Evolutionary conservation across 306 rosid species (phyloP).

Genomic region (Hippophae rhamnoides): DNA sequence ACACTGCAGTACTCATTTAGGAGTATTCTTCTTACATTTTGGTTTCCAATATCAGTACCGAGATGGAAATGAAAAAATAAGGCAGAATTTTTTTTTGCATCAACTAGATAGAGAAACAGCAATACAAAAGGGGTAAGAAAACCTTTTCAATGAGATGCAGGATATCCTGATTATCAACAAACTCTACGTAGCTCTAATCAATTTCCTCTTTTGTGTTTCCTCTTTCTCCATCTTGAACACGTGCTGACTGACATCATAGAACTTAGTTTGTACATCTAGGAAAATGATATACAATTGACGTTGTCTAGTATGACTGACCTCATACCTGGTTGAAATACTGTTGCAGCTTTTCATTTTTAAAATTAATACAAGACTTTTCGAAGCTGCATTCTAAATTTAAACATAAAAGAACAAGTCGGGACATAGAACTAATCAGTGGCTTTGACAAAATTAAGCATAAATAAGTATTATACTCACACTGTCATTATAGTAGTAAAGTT

Average conservation of each 20-base stretch:
- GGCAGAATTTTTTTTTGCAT: background rate
- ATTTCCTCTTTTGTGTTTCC: conserved; percentile 67
- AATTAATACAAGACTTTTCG: conserved; percentile 90
- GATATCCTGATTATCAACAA: conserved; percentile 81
- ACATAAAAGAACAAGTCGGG: conserved; percentile 11
- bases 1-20: too few species aligned
- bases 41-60: too few species aligned
- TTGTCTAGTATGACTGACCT: conserved; percentile 71
- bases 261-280: conserved; percentile 29
- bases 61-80: too few species aligned
- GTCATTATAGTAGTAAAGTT: background rate
- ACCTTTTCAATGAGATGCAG: conserved; percentile 95
- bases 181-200: conserved; percentile 86
- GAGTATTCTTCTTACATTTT: too few species aligned
- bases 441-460: background rate
- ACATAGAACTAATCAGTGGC: conserved; percentile 6
- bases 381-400: conserved; percentile 44
- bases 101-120: background rate
- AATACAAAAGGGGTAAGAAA: conserved; percentile 12
- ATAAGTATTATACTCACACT: too few species aligned
- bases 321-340: conserved; percentile 99
- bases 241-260: conserved; percentile 50
- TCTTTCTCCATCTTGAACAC: conserved; percentile 97
- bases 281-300: conserved; percentile 23
- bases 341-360: conserved; percentile 90